Base-by-base conservation (phyloP, 192 early-diverging fungal species). In the Phlyctochytrium arcticum region DNA sequence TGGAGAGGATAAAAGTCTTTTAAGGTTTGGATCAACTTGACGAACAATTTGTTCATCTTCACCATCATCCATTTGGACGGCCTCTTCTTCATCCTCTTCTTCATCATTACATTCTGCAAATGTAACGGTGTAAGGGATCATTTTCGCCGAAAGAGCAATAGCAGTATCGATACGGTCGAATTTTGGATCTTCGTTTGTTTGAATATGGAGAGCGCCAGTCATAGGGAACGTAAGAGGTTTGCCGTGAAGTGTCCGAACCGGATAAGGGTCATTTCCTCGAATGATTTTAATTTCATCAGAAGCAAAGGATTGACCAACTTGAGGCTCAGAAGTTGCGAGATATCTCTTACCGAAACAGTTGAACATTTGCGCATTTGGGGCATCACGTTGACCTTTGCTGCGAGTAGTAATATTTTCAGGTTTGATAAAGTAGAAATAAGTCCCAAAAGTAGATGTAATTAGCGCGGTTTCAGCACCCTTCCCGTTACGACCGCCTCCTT, bases 141-240 rank as follows among this genome's bases (percentile, higher is more conserved):
- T n/a, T 12, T 51, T 10, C 30, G 33, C 7, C 4, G 36, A 51
- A 6, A 8, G 5, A 9, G n/a, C 51, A 10, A 55, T 5, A 5
- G 9, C 48, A 6, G 21, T 9, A 23, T 55, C 62, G 5, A 65
- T 51, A 26, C 34, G 54, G 35, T 65, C 62, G 19, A 55, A 65
- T 29, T 57, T 19, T 21, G 37, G 7, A 19, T 34, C 36, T 5
- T 65, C 53, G 34, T 65, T 65, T 27, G 62, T 65, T 65, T 54
- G 51, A 29, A 65, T 39, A 50, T 65, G 26, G 17, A 65, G 36
- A 6, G 24, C 5, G 7, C 51, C 62, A 17, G 49, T 54, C 50
- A 65, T 19, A 24, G 35, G 51, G 34, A 65, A 65, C 7, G 62
- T 26, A 32, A 65, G 54, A n/a, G 49, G 62, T 32, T 65, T 65